A percentile compares a stretch with the other conserved stretches of the same genome.
Conservation (phyloP, 2,329 filamentous ascomycete genomes). For the Cadophora sp. region DNA sequence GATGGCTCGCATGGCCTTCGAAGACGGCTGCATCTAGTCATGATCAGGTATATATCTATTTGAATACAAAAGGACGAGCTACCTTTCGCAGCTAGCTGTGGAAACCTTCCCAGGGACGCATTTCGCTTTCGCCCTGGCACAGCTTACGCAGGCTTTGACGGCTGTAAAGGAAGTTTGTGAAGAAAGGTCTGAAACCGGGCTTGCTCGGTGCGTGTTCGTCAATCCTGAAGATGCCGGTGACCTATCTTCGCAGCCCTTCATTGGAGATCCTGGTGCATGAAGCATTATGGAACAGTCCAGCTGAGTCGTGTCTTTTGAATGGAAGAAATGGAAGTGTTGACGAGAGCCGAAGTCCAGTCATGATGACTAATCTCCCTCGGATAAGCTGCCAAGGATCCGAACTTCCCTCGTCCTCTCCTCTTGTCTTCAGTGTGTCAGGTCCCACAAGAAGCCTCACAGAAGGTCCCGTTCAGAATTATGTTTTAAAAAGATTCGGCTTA, state of each 20-base stretch:
- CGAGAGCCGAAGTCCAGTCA: background rate
- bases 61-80: background rate
- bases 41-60: background rate
- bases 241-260: background rate
- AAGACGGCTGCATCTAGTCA: constrained; percentile 32
- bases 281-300: background rate
- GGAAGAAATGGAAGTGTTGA: background rate
- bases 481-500: no score
- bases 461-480: no score
- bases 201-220: background rate
- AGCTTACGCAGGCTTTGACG: constrained; percentile 26
- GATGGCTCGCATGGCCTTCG: constrained; percentile 30
- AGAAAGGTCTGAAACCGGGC: background rate
- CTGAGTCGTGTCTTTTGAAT: background rate
- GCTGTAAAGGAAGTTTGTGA: constrained; percentile 10
- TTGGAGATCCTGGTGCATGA: background rate
- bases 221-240: background rate
- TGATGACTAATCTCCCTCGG: background rate
- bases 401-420: background rate
- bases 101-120: constrained; percentile 18
- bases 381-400: background rate
- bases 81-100: constrained; percentile 28
- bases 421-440: background rate
- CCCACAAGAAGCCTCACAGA: no score
- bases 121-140: constrained; percentile 32